Evolutionary conservation across 495 filamentous ascomycete genomes (phyloP), one percentile per base, ranked within the genome.

Genomic region (Bathelium albidoporum): DNA sequence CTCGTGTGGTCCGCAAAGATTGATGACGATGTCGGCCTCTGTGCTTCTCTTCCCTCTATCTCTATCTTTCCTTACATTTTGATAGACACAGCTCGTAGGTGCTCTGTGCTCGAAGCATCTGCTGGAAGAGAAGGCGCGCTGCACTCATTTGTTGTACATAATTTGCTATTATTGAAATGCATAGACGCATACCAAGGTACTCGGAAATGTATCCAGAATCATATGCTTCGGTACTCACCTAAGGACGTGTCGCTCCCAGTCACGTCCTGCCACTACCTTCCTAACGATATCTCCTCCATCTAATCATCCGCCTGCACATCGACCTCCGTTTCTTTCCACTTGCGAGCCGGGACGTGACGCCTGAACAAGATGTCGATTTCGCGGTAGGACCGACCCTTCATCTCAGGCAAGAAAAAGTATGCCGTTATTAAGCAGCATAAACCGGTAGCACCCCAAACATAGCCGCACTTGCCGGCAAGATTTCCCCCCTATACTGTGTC

Each of bases 311-410:
- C 80, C 31, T 76, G 65, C 59, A 81, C 70, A 72, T 83, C 79
- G 66, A 83, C 43, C 26, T 75, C 76, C 0, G 78, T 81, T 63
- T 77, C 20, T 76, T 79, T 81, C 76, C 74, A 81, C 62, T 83
- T 77, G 63, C 85, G 76, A 61, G 84, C 82, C 31, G 75, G 79
- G 31, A 87, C 75, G 29, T 71, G 71, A 65, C 78, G 80, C 60
- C 78, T 77, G 71, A 82, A 82, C 70, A 82, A 61, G 64, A 81
- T 79, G 70, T 82, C 79, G 59, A 79, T 77, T 75, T 82, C 79
- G 68, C 77, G 77, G 75, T 73, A 82, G 16, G 78, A 78, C n/a
- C 79, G 61, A 66, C 73, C 43, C 73, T 79, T 82, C 73, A 80
- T 75, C 75, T 82, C 79, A 32, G 79, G 79, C 39, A 75, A 34